These are phyloP conservation scores for Vaucheria bursata DNA, from an alignment of 352 stramenopile species.

Conservation along the genomic window DNA sequence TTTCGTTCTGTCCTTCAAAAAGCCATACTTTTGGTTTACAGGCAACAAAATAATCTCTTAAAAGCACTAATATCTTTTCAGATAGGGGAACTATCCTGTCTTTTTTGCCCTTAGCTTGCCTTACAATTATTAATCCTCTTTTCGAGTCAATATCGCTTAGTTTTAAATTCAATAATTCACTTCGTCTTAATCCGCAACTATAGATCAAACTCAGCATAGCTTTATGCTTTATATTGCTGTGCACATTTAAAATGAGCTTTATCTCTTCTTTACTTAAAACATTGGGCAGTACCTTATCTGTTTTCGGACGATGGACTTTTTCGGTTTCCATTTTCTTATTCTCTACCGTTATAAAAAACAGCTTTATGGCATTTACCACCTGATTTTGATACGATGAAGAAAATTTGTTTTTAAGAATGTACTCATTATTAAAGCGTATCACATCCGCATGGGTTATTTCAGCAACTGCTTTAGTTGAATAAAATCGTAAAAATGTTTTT, in stretches of 20 bases:
- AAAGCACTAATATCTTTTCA: background rate
- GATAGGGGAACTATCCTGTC: background rate
- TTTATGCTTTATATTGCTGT: slow-evolving; percentile 2
- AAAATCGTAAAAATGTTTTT: slow-evolving; percentile 2
- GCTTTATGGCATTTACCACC: slow-evolving; percentile 1
- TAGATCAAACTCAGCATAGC: background rate
- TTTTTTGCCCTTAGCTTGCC: background rate
- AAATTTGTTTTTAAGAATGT: background rate
- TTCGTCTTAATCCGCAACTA: slow-evolving; percentile 3
- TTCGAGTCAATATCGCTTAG: background rate
- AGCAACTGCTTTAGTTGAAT: background rate
- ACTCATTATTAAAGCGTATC: background rate
- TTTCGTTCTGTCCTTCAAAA: background rate
- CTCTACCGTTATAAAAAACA: background rate
- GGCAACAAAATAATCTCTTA: background rate
- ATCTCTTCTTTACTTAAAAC: background rate
- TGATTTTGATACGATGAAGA: background rate
- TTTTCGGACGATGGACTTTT: background rate
- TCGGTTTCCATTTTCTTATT: background rate
- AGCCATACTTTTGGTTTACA: background rate
- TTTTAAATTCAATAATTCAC: slow-evolving; percentile 4
- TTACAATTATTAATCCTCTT: background rate
- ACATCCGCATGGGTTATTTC: background rate
- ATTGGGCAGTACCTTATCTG: background rate
- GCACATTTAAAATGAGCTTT: slow-evolving; percentile 5